Base-by-base conservation (phyloP, 371 early-diverging fungal genomes). In the Mucor circinelloides region DNA sequence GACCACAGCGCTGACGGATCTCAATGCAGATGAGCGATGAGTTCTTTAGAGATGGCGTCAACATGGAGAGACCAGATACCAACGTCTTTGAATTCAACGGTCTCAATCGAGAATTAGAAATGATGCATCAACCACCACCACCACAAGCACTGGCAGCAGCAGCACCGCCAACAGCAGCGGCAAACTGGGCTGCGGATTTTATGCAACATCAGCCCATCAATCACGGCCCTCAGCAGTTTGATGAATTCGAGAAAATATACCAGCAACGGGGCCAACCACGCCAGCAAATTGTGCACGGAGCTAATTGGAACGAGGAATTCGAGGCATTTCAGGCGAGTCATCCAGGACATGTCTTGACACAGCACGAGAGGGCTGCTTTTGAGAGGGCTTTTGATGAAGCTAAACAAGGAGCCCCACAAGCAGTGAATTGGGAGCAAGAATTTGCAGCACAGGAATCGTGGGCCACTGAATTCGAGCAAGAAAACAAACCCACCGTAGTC, bases 361-460 rank as follows among this genome's bases (percentile, higher is more conserved):
- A 60, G n/a, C 42, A 48, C 7, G 72, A 73, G 32, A 34, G 60
- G 9, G 63, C 52, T 21, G 93, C 90, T 6, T 90, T 95, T 63
- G 93, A 93, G 60, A 69, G 70, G 28, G 93, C 94, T 13, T 94
- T 93, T 77, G 88, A 93, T 44, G 80, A 89, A 58, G 94, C 93
- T 1, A 69, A 60, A 40, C 63, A 69, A 27, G 30, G 25, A n/a
- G 52, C 66, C 10, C 69, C 34, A 5, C 64, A 54, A 36, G 48
- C 63, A 27, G 67, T 78, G 2, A 75, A 76, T 50, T 86, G 87
- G 87, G 86, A 85, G 60, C 64, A 83, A 32, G 86, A 87, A 56
- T 86, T 86, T 72, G 73, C 78, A 6, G 74, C 78, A 28, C 84
- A 87, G 72, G 78, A 84, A 52, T 64, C 69, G 5, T 89, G 85